These are phyloP conservation scores for Apophysomyces trapeziformis DNA, from an alignment of 371 early-diverging fungal genomes.

Conservation along the genomic window DNA sequence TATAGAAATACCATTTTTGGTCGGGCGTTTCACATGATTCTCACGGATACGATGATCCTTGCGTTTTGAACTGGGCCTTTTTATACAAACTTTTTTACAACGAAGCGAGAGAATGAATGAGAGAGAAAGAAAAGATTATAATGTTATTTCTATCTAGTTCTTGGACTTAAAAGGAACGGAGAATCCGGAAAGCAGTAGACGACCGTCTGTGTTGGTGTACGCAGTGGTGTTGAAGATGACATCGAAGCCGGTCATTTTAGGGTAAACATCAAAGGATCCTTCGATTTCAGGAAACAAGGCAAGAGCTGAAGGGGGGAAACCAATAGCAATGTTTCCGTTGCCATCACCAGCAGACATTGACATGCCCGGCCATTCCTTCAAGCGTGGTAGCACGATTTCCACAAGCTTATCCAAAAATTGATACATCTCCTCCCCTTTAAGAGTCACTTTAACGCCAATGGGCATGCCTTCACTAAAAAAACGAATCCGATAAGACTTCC, in stretches of 20 bases:
- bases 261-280: conserved; percentile 91
- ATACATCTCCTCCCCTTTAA: conserved; percentile 89
- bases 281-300: conserved; percentile 97
- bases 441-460: conserved; percentile 79
- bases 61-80: conserved; percentile 1
- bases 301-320: conserved; percentile 81
- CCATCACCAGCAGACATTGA: conserved; percentile 78
- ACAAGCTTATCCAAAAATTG: conserved; percentile 93
- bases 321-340: conserved; percentile 83
- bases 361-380: conserved; percentile 92
- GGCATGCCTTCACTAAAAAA: conserved; percentile 80
- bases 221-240: conserved; percentile 89
- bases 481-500: background rate
- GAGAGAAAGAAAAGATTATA: background rate
- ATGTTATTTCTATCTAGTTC: conserved; percentile 19
- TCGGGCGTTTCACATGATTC: conserved; percentile 4
- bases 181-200: conserved; percentile 87
- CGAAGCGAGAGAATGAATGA: background rate
- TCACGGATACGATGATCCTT: conserved; percentile 1
- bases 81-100: conserved; percentile 10
- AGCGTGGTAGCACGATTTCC: conserved; percentile 91
- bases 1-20: background rate
- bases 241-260: conserved; percentile 85
- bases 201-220: conserved; percentile 79
- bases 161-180: conserved; percentile 80